Percentiles rank a stretch among this genome's conserved stretches.
Conservation (phyloP, 2,329 filamentous ascomycete species). For the Nannizziopsis arthrosporioides region DNA sequence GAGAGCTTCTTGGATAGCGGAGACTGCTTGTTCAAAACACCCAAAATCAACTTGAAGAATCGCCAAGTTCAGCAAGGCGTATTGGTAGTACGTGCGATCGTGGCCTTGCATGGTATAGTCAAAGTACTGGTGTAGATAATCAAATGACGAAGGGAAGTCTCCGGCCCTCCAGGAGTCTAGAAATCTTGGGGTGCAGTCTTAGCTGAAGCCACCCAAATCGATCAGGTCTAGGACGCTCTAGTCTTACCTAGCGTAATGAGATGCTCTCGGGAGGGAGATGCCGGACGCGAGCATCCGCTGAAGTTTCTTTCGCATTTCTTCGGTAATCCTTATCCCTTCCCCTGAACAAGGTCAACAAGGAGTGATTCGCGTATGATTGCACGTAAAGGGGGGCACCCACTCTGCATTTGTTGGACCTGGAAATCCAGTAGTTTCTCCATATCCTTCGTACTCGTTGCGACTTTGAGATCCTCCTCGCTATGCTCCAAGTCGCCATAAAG, state of each 20-base stretch:
- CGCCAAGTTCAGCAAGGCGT: constrained; percentile 83
- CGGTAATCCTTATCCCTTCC: constrained; percentile 65
- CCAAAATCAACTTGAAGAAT: constrained; percentile 93
- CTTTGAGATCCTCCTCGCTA: constrained; percentile 29
- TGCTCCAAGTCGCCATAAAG: constrained; percentile 41
- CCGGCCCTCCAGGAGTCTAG: constrained; percentile 86
- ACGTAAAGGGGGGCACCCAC: constrained; percentile 34
- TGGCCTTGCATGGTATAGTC: constrained; percentile 86
- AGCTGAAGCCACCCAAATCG: background rate
- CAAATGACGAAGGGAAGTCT: constrained; percentile 80
- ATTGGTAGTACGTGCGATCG: constrained; percentile 82
- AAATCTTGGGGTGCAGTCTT: constrained; percentile 45
- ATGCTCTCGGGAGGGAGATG: constrained; percentile 57
- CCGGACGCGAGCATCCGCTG: constrained; percentile 56
- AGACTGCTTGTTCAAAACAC: constrained; percentile 77
- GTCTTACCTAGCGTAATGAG: constrained; percentile 59
- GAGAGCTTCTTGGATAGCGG: constrained; percentile 88
- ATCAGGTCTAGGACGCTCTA: background rate
- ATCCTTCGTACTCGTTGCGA: constrained; percentile 60
- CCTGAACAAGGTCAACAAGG: constrained; percentile 35
- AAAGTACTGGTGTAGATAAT: constrained; percentile 86
- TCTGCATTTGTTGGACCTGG: constrained; percentile 78
- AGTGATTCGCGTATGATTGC: constrained; percentile 16
- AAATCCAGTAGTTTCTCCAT: constrained; percentile 73
- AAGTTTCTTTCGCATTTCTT: constrained; percentile 60